phyloP scores from a whole-genome alignment of 768 basidiomycete genomes.

The Collybia nuda region DNA sequence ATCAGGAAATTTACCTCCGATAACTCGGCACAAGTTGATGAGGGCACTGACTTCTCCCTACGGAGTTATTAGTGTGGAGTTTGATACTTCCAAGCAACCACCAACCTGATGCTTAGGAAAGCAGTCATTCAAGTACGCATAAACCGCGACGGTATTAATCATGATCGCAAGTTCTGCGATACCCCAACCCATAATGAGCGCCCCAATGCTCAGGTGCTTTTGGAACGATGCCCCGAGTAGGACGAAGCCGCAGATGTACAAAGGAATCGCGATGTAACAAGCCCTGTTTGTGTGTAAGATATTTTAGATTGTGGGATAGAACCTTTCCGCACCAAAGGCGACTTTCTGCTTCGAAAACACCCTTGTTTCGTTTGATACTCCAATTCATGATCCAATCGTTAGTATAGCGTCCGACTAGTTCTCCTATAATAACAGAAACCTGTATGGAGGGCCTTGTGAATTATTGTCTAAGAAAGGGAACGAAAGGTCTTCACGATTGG shows the following conservation, averaged over 20 bases:
- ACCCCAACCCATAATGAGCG: slow-evolving; percentile 67
- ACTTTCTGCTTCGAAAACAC: slow-evolving; percentile 60
- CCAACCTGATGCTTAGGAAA: slow-evolving; percentile 30
- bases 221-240: slow-evolving; percentile 55
- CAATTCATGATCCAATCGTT: slow-evolving; percentile 53
- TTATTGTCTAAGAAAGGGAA: neutral
- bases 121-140: slow-evolving; percentile 35
- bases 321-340: slow-evolving; percentile 50
- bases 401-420: slow-evolving; percentile 48
- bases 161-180: slow-evolving; percentile 56
- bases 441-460: slow-evolving; percentile 15
- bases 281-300: slow-evolving; percentile 36
- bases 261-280: slow-evolving; percentile 55
- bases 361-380: slow-evolving; percentile 46
- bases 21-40: slow-evolving; percentile 52
- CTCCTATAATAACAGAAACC: slow-evolving; percentile 54
- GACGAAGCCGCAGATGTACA: slow-evolving; percentile 65
- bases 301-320: neutral
- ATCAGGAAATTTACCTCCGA: slow-evolving; percentile 38
- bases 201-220: slow-evolving; percentile 49
- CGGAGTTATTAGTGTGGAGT: neutral
- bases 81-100: neutral
- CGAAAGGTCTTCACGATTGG: slow-evolving; percentile 41
- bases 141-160: slow-evolving; percentile 64
- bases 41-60: slow-evolving; percentile 65